phyloP scores from a whole-genome alignment of 306 rosid species.

The Medicago arabica region DNA sequence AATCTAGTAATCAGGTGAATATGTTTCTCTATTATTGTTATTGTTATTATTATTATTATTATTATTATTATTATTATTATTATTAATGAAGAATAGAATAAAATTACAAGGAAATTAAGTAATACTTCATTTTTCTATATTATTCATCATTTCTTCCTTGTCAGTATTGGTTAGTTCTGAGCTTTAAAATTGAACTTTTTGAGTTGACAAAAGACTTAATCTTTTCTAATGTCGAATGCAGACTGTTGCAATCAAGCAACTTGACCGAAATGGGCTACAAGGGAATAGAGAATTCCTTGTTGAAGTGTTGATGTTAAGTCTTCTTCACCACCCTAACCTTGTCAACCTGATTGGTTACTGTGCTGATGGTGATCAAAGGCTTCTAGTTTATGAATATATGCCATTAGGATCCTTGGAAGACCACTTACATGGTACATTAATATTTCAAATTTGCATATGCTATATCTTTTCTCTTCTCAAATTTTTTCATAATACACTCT shows the following conservation, averaged over 20 bases:
- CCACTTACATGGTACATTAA: constrained; percentile 75
- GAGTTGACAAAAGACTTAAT: constrained; percentile 27
- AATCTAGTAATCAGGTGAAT: constrained; percentile 73
- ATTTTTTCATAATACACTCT: constrained; percentile 23
- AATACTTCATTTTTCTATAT: constrained; percentile 1
- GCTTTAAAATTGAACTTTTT: constrained; percentile 4
- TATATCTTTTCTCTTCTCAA: constrained; percentile 14
- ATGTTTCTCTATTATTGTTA: constrained; percentile 21
- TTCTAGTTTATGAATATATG: constrained; percentile 92
- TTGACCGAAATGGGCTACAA: constrained; percentile 90
- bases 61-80: too few relatives aligned
- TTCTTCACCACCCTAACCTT: constrained; percentile 92
- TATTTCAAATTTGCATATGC: constrained; percentile 23
- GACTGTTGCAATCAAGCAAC: constrained; percentile 94
- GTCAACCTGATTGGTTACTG: constrained; percentile 94
- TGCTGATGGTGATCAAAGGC: constrained; percentile 99
- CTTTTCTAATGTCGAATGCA: constrained; percentile 48
- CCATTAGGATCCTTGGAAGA: constrained; percentile 91
- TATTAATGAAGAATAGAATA: constrained; percentile 26
- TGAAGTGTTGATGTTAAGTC: constrained; percentile 93
- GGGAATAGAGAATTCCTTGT: constrained; percentile 95
- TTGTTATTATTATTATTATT: too few relatives aligned
- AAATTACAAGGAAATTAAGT: constrained; percentile 29
- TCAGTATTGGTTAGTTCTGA: neutral
- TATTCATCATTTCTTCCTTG: constrained; percentile 33